Percentiles rank a stretch among this genome's conserved stretches.
phyloP scores from a whole-genome alignment of 1,139 yeast genomes.

The Pichia sp. region DNA sequence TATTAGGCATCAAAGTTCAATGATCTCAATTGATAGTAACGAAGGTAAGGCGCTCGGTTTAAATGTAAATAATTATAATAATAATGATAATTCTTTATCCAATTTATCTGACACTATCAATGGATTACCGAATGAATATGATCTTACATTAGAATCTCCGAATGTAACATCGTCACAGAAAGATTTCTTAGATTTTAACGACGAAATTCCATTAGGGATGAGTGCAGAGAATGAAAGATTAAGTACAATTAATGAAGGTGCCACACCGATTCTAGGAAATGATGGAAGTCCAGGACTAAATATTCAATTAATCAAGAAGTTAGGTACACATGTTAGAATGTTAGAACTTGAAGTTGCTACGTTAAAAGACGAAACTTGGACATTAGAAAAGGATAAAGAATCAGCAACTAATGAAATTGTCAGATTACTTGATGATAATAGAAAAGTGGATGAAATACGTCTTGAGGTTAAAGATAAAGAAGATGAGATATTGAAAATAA shows the following conservation, averaged over 20 bases:
- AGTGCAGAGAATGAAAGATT: conserved; percentile 21
- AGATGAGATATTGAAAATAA: conserved; percentile 34
- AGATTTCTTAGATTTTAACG: conserved; percentile 9
- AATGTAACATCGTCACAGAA: neutral
- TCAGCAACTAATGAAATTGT: conserved; percentile 63
- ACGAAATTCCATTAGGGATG: conserved; percentile 17
- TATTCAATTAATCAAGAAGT: conserved; percentile 63
- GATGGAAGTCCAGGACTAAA: conserved; percentile 26
- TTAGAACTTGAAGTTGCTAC: conserved; percentile 72
- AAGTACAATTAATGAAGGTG: conserved; percentile 17
- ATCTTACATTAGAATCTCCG: conserved; percentile 1
- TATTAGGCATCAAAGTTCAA: conserved; percentile 19
- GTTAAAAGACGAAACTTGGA: conserved; percentile 55
- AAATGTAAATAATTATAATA: neutral
- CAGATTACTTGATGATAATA: conserved; percentile 49
- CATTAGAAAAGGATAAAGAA: conserved; percentile 53
- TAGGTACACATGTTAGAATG: conserved; percentile 70
- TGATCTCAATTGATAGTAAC: conserved; percentile 11
- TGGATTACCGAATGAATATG: neutral
- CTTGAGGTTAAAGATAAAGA: conserved; percentile 34
- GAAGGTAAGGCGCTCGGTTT: conserved; percentile 11
- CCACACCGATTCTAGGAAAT: neutral
- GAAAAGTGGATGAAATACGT: conserved; percentile 36
- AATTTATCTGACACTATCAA: neutral
- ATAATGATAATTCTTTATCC: neutral